phyloP scores from a whole-genome alignment of 2,329 filamentous ascomycete species.

The Aulographum hederae region DNA sequence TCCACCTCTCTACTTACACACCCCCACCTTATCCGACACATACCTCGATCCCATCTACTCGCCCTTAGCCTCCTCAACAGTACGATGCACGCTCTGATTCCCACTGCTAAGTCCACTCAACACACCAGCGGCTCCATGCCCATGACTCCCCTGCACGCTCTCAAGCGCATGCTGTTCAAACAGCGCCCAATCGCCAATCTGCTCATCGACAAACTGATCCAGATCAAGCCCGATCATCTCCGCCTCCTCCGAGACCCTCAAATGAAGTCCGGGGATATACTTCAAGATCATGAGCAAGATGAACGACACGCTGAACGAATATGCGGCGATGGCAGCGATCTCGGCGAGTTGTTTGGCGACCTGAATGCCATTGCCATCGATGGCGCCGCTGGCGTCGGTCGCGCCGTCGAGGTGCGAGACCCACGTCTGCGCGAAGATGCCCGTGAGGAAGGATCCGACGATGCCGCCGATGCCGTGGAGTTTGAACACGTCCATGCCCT shows the following conservation, averaged over 20 bases:
- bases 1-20: no score
- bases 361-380: constrained; percentile 37
- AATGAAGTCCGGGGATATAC: constrained; percentile 33
- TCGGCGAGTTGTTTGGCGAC: constrained; percentile 38
- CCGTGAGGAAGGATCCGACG: constrained; percentile 38
- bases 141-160: no score
- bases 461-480: constrained; percentile 40
- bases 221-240: constrained; percentile 36
- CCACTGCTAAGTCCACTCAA: no score
- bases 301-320: constrained; percentile 34
- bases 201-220: constrained; percentile 37
- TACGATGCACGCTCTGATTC: no score
- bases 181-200: constrained; percentile 33
- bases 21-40: no score
- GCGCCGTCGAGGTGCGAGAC: constrained; percentile 31
- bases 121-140: no score
- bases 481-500: constrained; percentile 42
- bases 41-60: no score
- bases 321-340: constrained; percentile 32
- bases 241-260: constrained; percentile 34
- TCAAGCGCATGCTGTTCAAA: constrained; percentile 12
- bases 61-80: no score
- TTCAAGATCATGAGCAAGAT: constrained; percentile 34
- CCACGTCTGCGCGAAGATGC: constrained; percentile 34
- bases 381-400: constrained; percentile 27